Evolutionary conservation across 148 eudicot species (phyloP).

Genomic region (Rhododendron simsii): DNA sequence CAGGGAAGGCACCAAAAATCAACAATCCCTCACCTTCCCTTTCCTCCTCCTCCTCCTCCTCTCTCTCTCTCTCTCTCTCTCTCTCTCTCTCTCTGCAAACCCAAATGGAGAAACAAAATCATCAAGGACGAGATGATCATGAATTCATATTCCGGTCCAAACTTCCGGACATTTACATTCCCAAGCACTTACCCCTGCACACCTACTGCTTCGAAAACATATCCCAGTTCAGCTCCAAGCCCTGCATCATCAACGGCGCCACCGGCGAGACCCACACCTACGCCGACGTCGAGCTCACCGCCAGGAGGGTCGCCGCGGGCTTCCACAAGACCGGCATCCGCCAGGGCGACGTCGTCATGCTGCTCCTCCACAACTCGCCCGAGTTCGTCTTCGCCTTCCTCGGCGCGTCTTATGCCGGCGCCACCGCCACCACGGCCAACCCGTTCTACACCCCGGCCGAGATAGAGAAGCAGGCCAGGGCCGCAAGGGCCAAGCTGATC

Average conservation of each 20-base stretch:
- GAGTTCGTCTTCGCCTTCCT: constrained; percentile 49
- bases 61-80: neutral
- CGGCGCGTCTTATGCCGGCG: constrained; percentile 45
- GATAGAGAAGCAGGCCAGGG: constrained; percentile 38
- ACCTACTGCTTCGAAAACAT: constrained; percentile 49
- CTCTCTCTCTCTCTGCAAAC: neutral
- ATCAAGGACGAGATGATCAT: neutral
- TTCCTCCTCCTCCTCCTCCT: too few relatives aligned
- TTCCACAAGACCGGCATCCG: constrained; percentile 25
- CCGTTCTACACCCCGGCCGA: constrained; percentile 45
- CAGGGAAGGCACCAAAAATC: constrained; percentile 3
- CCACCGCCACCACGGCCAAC: constrained; percentile 44
- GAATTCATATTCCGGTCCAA: constrained; percentile 48
- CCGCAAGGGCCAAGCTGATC: constrained; percentile 32
- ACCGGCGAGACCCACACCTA: constrained; percentile 32
- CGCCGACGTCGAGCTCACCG: constrained; percentile 36
- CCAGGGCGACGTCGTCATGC: constrained; percentile 40
- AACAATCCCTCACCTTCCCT: neutral
- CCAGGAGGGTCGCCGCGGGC: constrained; percentile 36
- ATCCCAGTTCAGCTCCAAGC: constrained; percentile 22
- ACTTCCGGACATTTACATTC: constrained; percentile 49
- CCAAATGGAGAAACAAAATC: neutral
- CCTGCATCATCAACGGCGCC: constrained; percentile 43
- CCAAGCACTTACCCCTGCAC: constrained; percentile 45
- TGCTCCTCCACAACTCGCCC: constrained; percentile 40